These are phyloP conservation scores for Lunularia cruciata DNA, from an alignment of 225 moss, liverwort and hornwort species.

Conservation along the genomic window DNA sequence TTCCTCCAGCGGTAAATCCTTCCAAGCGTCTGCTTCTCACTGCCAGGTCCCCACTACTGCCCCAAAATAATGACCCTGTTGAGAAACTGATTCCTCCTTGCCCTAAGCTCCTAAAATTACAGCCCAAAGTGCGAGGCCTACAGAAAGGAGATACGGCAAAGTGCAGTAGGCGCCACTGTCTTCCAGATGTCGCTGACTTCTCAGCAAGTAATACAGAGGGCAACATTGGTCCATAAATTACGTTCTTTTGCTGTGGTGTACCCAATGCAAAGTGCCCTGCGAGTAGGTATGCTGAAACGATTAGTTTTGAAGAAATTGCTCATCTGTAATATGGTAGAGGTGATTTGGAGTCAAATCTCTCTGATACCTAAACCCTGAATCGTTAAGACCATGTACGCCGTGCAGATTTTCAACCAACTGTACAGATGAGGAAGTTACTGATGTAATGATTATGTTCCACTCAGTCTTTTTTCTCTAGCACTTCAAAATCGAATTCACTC, in stretches of 20 bases:
- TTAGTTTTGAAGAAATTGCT: too few species aligned
- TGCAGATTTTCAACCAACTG: too few species aligned
- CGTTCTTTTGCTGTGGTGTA: constrained; percentile 66
- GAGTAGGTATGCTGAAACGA: too few species aligned
- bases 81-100: constrained; percentile 3
- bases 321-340: too few species aligned
- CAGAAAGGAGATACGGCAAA: constrained; percentile 31
- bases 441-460: too few species aligned
- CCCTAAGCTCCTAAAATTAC: background rate
- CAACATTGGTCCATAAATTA: constrained; percentile 59
- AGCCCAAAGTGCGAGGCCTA: constrained; percentile 32
- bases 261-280: constrained; percentile 81
- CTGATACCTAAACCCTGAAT: too few species aligned
- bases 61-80: constrained; percentile 26
- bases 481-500: too few species aligned
- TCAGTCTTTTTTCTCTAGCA: too few species aligned
- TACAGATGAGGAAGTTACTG: too few species aligned
- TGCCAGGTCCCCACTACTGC: background rate
- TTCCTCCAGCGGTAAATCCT: background rate
- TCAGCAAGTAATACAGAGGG: constrained; percentile 74
- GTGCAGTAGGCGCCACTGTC: constrained; percentile 72
- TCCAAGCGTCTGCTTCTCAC: background rate
- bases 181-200: constrained; percentile 60
- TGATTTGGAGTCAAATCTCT: too few species aligned
- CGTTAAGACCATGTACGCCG: too few species aligned